Evolutionary conservation across 305 asterid species (phyloP).

Genomic region (Solanum hybrid): DNA sequence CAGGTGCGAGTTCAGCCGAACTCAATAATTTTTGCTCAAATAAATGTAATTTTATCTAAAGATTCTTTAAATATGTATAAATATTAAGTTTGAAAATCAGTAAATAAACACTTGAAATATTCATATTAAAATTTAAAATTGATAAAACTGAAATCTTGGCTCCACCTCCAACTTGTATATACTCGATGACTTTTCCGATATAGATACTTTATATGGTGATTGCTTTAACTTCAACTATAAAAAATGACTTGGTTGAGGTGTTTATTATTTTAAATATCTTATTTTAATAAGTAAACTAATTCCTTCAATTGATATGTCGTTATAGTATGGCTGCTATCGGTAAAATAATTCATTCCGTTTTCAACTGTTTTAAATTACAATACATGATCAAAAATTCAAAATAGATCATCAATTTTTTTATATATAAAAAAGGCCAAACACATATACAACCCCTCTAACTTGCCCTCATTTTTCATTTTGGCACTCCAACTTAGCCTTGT

Average conservation of each 20-base stretch:
- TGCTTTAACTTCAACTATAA: background rate
- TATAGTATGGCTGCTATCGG: background rate
- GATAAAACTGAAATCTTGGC: background rate
- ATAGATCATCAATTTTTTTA: background rate
- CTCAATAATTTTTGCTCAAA: background rate
- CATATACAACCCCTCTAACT: too few relatives aligned
- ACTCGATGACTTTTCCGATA: background rate
- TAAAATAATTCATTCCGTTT: background rate
- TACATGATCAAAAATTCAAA: background rate
- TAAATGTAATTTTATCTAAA: background rate
- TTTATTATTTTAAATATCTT: background rate
- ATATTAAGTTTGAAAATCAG: background rate
- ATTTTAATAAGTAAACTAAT: background rate
- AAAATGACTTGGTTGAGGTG: background rate
- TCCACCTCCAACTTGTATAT: background rate
- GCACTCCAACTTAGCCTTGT: too few relatives aligned
- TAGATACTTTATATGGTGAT: background rate
- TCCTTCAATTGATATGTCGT: background rate
- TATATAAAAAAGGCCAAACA: background rate
- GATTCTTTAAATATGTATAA: background rate
- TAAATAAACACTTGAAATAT: background rate
- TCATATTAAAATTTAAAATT: background rate
- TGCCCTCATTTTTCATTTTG: too few relatives aligned
- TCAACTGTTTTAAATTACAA: background rate
- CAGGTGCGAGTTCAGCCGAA: background rate